Base-by-base conservation (phyloP, 441 rosid species). In the Aleurites moluccanus region DNA sequence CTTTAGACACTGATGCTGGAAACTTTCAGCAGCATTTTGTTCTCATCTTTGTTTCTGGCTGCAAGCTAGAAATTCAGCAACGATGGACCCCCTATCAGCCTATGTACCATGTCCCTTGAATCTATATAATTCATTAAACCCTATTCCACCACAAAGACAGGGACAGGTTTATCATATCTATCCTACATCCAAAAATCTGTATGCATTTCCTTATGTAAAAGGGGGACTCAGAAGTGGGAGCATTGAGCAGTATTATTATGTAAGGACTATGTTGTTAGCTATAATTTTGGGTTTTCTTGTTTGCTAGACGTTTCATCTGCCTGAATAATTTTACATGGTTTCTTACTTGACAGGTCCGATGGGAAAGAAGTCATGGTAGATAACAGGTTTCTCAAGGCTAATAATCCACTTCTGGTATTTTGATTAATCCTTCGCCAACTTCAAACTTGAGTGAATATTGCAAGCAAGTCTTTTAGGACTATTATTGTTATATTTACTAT, bases 341-440 rank as follows among this genome's bases (percentile, higher is more conserved):
- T 66, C 70, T 28, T 63, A 25, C 42, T 64, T 77, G 53, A 77
- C 78, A 96, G 98, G 85, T 87, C 98, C 60, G 96, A 96, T 85
- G 98, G 97, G 73, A 83, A 84, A 80, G 95, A 94, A 85, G 97
- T 91, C 56, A 71, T 86, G 73, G 98, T 96, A 73, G 93, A 94
- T 82, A 96, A 94, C 86, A 81, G 75, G 78, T 90, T 84, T 87
- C 96, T 96, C 79, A 96, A 91, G 91, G 90, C 87, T 72, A 87
- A 88, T 78, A 78, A 89, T 78, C 99, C 98, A 45, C 91, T 82
- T 85, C 85, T 94, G 97, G 99, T 94, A 85, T 70, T 44, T 44
- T 73, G 14, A 63, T 73, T 69, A 13, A 76, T 69, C 56, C 61
- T 25, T 76, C 52, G 64, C 73, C 11, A 23, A 25, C 21, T 38